Evolutionary conservation across 192 early-diverging fungal species (phyloP), one percentile per base, ranked within the genome.

Genomic region (Dissophora ornata): DNA sequence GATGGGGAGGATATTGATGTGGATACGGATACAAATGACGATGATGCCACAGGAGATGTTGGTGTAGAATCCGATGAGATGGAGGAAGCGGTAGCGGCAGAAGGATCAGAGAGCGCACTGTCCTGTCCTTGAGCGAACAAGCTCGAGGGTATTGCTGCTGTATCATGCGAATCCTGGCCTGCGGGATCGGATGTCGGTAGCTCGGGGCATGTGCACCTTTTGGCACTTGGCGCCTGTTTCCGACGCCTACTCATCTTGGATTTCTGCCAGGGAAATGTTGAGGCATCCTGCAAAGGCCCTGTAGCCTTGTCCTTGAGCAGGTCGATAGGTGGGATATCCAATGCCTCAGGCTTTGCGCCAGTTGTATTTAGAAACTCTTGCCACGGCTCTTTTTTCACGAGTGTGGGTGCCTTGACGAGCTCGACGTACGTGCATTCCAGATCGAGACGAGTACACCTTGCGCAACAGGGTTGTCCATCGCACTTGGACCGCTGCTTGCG

Each of bases 401-500:
- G 73, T 9, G 57, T 57, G 0, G 73, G 73, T 0, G 73, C 73
- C 30, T 67, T 77, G 26, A 77, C 73, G 4, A 77, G 54, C 18
- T 77, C 73, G 24, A 77, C 65, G 47, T 77, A 77, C 21, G 73
- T 77, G 47, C 73, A 77, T 62, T 77, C 73, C 15, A 77, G 73
- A 49, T 77, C 73, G 24, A 77, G 73, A 26, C 65, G 73, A 44
- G 65, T 42, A 54, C 73, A 77, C 28, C 73, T 60, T 32, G 73
- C 38, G 21, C 73, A 77, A 30, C 63, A 62, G 29, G 73, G 58
- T 36, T 77, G 73, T 1, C 73, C 73, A 57, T 77, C 73, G 30
- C 73, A 77, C 54, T 77, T 77, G 15, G 73, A 77, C 16, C 73
- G 57, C 21, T 77, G 73, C 47, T 77, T 77, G 44, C 73, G 73